phyloP scores from a whole-genome alignment of 306 rosid genomes.

The Cercis canadensis region DNA sequence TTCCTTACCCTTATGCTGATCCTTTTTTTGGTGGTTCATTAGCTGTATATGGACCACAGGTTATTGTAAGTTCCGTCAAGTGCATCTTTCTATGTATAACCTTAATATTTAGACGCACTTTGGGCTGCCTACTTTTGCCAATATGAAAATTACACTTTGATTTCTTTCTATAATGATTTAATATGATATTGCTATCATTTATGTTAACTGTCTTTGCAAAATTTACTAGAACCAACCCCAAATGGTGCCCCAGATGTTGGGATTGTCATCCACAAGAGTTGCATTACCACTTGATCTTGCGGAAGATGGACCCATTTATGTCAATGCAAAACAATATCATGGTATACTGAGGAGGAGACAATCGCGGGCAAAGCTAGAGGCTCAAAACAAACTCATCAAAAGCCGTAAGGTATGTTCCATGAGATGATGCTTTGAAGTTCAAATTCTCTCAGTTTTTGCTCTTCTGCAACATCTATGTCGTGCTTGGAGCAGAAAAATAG shows the following conservation, averaged over 20 bases:
- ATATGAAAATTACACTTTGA: neutral
- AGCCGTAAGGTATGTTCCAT: slow-evolving; percentile 61
- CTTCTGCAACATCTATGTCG: neutral
- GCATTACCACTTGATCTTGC: slow-evolving; percentile 76
- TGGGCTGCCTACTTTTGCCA: neutral
- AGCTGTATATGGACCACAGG: slow-evolving; percentile 61
- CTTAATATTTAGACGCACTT: slow-evolving; percentile 9
- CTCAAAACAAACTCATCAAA: slow-evolving; percentile 76
- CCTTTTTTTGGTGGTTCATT: slow-evolving; percentile 58
- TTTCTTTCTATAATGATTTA: neutral
- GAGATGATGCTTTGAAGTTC: neutral
- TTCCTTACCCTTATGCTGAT: slow-evolving; percentile 61
- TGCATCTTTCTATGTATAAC: slow-evolving; percentile 2
- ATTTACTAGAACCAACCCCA: slow-evolving; percentile 47
- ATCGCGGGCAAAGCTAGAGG: slow-evolving; percentile 91
- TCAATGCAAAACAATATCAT: slow-evolving; percentile 88
- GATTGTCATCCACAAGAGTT: slow-evolving; percentile 68
- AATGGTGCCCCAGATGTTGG: slow-evolving; percentile 55
- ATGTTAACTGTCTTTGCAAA: neutral
- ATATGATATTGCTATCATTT: neutral
- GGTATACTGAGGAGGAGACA: slow-evolving; percentile 91
- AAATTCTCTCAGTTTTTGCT: too few relatives aligned
- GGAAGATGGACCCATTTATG: slow-evolving; percentile 87
- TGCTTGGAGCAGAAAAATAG: neutral
- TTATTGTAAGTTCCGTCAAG: slow-evolving; percentile 57